Conservation (phyloP, 2,329 filamentous ascomycete species). For the Colletotrichum magnum region DNA sequence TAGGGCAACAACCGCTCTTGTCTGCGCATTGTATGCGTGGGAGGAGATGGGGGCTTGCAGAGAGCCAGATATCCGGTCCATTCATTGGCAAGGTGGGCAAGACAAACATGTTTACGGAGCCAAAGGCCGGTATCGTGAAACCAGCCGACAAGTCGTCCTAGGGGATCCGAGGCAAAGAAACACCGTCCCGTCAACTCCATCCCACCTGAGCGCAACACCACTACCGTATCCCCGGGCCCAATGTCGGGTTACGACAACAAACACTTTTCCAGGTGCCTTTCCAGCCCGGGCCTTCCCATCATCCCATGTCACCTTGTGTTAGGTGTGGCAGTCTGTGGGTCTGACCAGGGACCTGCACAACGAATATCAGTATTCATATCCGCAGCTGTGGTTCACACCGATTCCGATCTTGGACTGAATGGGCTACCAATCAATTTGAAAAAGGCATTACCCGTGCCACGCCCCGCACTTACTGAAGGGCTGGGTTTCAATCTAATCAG, state of each 20-base stretch:
- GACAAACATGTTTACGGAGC: not conserved
- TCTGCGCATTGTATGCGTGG: not conserved
- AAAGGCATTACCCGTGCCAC: not conserved
- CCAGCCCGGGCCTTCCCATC: too few relatives aligned
- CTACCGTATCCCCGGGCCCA: too few relatives aligned
- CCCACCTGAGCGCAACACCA: too few relatives aligned
- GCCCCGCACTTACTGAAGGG: too few relatives aligned
- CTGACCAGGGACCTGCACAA: constrained; percentile 9
- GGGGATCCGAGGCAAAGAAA: too few relatives aligned
- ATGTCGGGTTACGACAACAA: too few relatives aligned
- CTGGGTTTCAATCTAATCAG: too few relatives aligned
- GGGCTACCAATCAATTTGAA: not conserved
- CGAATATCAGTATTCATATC: constrained; percentile 35
- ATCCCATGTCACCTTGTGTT: too few relatives aligned
- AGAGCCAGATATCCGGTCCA: not conserved
- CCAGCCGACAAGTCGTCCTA: not conserved
- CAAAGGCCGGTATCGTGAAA: not conserved
- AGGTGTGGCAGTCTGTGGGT: too few relatives aligned
- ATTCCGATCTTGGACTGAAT: constrained; percentile 22
- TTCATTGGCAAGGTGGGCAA: not conserved
- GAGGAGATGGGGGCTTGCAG: not conserved
- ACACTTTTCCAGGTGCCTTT: too few relatives aligned
- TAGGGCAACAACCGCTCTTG: constrained; percentile 11
- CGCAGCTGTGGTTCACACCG: constrained; percentile 31
- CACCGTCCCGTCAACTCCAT: not conserved